A percentile compares a stretch with the other conserved stretches of the same genome.
Conservation (phyloP, 2,329 filamentous ascomycete genomes). For the Septoria linicola region DNA sequence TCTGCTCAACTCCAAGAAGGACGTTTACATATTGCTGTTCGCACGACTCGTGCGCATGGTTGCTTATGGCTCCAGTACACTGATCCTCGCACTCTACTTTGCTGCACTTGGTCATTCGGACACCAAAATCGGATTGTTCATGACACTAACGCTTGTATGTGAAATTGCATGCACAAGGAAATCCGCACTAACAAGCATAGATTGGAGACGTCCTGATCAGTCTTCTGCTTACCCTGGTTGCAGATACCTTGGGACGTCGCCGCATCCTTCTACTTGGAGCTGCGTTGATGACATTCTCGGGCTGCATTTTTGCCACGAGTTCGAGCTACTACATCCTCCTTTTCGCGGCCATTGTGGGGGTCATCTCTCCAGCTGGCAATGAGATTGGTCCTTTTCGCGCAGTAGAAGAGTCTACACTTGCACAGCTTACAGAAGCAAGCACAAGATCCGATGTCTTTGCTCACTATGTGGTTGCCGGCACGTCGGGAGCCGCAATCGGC, state of each 20-base stretch:
- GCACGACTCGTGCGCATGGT: slow-evolving; percentile 63
- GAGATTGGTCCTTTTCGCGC: slow-evolving; percentile 40
- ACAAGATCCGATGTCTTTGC: slow-evolving; percentile 35
- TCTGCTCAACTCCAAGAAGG: slow-evolving; percentile 44
- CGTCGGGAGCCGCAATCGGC: slow-evolving; percentile 32
- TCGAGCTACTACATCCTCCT: slow-evolving; percentile 35
- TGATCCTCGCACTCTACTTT: slow-evolving; percentile 38
- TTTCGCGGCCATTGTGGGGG: slow-evolving; percentile 36
- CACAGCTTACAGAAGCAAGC: slow-evolving; percentile 32
- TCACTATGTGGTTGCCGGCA: slow-evolving; percentile 35
- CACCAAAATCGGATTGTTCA: slow-evolving; percentile 37
- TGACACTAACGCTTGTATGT: slow-evolving; percentile 35
- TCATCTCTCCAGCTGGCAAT: slow-evolving; percentile 38
- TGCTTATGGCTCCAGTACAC: slow-evolving; percentile 55
- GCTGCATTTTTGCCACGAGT: slow-evolving; percentile 32
- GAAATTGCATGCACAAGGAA: not conserved
- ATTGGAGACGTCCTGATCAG: slow-evolving; percentile 36
- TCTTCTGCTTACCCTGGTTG: slow-evolving; percentile 34
- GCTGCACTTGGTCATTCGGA: slow-evolving; percentile 33
- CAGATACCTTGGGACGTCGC: slow-evolving; percentile 35
- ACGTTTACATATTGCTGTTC: slow-evolving; percentile 58
- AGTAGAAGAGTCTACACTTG: slow-evolving; percentile 38
- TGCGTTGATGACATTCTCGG: slow-evolving; percentile 33
- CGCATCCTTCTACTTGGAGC: slow-evolving; percentile 33
- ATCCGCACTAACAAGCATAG: not conserved